Evolutionary conservation across 192 early-diverging fungal species (phyloP).

Genomic region (Entomortierella beljakovae): DNA sequence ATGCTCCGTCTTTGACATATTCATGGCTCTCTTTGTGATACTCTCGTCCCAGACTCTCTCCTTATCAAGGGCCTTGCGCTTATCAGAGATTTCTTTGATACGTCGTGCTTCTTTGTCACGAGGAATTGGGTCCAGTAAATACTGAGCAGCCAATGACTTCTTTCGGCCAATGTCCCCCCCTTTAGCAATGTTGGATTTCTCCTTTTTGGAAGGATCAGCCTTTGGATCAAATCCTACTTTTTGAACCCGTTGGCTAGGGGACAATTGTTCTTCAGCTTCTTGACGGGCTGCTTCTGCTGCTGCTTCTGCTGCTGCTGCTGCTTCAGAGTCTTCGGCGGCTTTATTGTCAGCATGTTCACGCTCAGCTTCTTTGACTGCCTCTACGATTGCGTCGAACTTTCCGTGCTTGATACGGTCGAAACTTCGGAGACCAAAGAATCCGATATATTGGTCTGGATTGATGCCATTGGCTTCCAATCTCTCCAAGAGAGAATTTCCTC

Average conservation of each 20-base stretch:
- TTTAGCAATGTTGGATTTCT: slow-evolving; percentile 20
- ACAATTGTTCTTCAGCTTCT: no score
- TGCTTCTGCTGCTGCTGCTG: background rate
- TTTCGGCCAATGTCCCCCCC: slow-evolving; percentile 22
- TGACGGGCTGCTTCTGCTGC: background rate
- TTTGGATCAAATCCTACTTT: background rate
- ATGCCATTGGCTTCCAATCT: slow-evolving; percentile 67
- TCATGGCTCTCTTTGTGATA: slow-evolving; percentile 52
- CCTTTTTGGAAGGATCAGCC: slow-evolving; percentile 58
- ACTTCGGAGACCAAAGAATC: slow-evolving; percentile 83
- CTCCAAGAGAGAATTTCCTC: slow-evolving; percentile 77
- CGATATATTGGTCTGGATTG: slow-evolving; percentile 73
- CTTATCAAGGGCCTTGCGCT: slow-evolving; percentile 17
- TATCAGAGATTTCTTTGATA: slow-evolving; percentile 13
- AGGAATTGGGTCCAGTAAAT: slow-evolving; percentile 36
- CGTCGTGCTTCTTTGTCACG: slow-evolving; percentile 19
- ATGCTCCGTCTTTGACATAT: slow-evolving; percentile 30
- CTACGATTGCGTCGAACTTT: slow-evolving; percentile 52
- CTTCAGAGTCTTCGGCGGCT: background rate
- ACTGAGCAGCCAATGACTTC: slow-evolving; percentile 38
- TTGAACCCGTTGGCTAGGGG: background rate
- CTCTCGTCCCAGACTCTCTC: slow-evolving; percentile 36
- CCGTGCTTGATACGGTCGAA: slow-evolving; percentile 77
- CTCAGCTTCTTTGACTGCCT: slow-evolving; percentile 45
- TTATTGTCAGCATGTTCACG: background rate